These are phyloP conservation scores for Glycine tomentella DNA, from an alignment of 306 rosid species.

Conservation along the genomic window DNA sequence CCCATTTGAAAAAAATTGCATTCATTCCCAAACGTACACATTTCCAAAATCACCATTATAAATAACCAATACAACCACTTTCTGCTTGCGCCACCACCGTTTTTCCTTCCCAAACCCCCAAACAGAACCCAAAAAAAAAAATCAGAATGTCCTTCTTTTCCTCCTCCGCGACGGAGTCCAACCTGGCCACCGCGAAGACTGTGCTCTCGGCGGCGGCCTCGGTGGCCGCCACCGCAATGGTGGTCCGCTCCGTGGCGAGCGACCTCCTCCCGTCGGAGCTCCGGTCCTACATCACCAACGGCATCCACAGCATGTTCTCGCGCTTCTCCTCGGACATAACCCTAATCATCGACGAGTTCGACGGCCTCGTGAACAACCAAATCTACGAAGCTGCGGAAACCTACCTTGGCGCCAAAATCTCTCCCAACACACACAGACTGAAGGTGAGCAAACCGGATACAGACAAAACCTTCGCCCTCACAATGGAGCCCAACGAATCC, in stretches of 20 bases:
- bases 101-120: no score
- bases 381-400: conserved; percentile 69
- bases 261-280: conserved; percentile 68
- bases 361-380: conserved; percentile 66
- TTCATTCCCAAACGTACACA: neutral
- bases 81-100: no score
- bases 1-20: neutral
- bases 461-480: conserved; percentile 47
- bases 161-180: conserved; percentile 44
- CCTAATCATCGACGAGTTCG: conserved; percentile 69
- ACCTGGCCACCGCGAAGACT: conserved; percentile 61
- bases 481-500: conserved; percentile 60
- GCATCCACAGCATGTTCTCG: conserved; percentile 37
- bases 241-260: conserved; percentile 57
- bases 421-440: conserved; percentile 54
- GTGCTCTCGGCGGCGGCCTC: conserved; percentile 68
- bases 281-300: conserved; percentile 40
- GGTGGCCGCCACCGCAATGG: conserved; percentile 64
- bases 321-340: conserved; percentile 66
- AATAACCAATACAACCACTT: neutral
- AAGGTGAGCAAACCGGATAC: conserved; percentile 58
- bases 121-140: no score
- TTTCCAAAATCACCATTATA: neutral
- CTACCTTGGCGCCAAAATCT: conserved; percentile 61
- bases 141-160: neutral